Percentiles rank a stretch among this genome's conserved stretches.
phyloP scores from a whole-genome alignment of 2,329 filamentous ascomycete genomes.

The Aspergillus sp. region DNA sequence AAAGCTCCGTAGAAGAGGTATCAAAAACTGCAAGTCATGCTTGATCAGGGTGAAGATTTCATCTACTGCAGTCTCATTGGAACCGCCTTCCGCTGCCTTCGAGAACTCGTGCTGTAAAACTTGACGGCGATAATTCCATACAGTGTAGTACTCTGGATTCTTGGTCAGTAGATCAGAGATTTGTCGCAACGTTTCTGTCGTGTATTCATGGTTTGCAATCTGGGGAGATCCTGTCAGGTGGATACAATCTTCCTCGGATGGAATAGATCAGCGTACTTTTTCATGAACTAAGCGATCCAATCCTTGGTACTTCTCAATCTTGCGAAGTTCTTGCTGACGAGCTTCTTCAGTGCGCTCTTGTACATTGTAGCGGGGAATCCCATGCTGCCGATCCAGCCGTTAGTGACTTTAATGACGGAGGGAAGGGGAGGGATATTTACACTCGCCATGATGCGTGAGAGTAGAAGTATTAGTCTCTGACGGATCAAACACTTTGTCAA shows the following conservation, averaged over 20 bases:
- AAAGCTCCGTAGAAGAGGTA: slow-evolving; percentile 77
- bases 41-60: slow-evolving; percentile 57
- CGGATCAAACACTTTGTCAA: too few species aligned
- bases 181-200: slow-evolving; percentile 41
- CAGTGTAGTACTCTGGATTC: slow-evolving; percentile 50
- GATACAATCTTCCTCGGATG: background rate
- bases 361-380: slow-evolving; percentile 67
- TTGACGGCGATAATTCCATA: slow-evolving; percentile 61
- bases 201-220: slow-evolving; percentile 40
- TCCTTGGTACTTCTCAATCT: slow-evolving; percentile 71
- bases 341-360: slow-evolving; percentile 66
- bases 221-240: slow-evolving; percentile 14
- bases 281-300: slow-evolving; percentile 66
- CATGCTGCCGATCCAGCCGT: slow-evolving; percentile 62
- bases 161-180: slow-evolving; percentile 43
- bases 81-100: slow-evolving; percentile 16
- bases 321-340: slow-evolving; percentile 66
- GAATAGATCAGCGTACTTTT: slow-evolving; percentile 49
- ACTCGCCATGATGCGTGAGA: slow-evolving; percentile 27
- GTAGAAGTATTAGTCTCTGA: background rate
- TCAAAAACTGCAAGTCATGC: slow-evolving; percentile 74
- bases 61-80: slow-evolving; percentile 38
- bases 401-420: slow-evolving; percentile 8
- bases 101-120: slow-evolving; percentile 62
- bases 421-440: slow-evolving; percentile 17